A percentile compares a stretch with the other conserved stretches of the same genome.
Conservation (phyloP, 176 grass and related monocot genomes). For the Hyparrhenia diplandra region DNA sequence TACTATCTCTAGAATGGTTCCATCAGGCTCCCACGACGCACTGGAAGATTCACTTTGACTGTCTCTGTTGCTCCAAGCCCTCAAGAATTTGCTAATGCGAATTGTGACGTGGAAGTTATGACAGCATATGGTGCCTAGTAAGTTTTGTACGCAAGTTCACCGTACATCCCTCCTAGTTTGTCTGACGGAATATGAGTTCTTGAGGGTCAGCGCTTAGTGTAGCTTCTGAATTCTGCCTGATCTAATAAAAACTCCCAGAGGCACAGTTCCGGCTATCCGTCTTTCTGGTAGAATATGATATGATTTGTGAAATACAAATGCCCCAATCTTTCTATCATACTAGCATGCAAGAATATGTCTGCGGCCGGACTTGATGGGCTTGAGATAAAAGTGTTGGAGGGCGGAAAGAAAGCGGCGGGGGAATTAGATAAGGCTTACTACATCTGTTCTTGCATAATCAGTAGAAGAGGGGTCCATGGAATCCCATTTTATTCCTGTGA, state of each 20-base stretch:
- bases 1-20: background rate
- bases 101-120: conserved; percentile 24
- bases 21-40: background rate
- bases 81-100: background rate
- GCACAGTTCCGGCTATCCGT: background rate
- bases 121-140: background rate
- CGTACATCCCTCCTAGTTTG: conserved; percentile 4
- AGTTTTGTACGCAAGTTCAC: background rate
- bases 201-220: background rate
- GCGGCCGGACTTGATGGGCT: conserved; percentile 19
- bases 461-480: conserved; percentile 29
- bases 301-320: conserved; percentile 30
- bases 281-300: conserved; percentile 37
- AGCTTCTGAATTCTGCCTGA: conserved; percentile 24
- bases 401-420: conserved; percentile 18
- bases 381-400: conserved; percentile 31
- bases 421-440: conserved; percentile 36
- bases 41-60: conserved; percentile 3
- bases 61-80: background rate
- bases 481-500: conserved; percentile 31
- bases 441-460: conserved; percentile 32
- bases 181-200: conserved; percentile 32
- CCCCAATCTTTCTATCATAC: conserved; percentile 38
- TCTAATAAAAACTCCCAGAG: background rate
- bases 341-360: conserved; percentile 27